Evolutionary conservation across 257 asterid genomes (phyloP).

Genomic region (Solanum dulcamara): DNA sequence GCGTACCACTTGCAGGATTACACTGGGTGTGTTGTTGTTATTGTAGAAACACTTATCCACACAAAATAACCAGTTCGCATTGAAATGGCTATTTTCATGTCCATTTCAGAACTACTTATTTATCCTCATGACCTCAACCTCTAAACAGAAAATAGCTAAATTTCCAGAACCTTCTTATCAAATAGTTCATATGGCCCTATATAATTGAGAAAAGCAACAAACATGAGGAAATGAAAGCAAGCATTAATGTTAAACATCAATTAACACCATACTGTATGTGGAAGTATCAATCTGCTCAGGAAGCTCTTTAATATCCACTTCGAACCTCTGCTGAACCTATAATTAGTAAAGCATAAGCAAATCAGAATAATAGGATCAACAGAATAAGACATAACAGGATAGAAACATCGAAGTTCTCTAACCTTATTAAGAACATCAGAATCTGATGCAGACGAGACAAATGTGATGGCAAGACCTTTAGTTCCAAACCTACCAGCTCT

Average conservation of each 20-base stretch:
- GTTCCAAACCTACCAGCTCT: slow-evolving; percentile 95
- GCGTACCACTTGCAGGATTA: no score
- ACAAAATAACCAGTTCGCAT: background rate
- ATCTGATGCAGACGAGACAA: slow-evolving; percentile 81
- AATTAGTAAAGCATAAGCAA: background rate
- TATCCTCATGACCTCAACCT: background rate
- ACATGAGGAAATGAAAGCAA: background rate
- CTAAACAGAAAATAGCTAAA: background rate
- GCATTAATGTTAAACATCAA: background rate
- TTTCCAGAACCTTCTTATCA: background rate
- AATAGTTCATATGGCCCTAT: background rate
- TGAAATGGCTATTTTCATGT: background rate
- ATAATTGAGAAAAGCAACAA: background rate
- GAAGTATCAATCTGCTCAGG: slow-evolving; percentile 83
- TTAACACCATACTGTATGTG: slow-evolving; percentile 55
- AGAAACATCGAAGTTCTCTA: background rate
- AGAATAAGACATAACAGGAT: background rate
- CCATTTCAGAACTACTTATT: background rate
- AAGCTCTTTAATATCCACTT: slow-evolving; percentile 69
- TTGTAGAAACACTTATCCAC: background rate
- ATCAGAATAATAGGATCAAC: background rate
- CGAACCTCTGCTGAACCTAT: slow-evolving; percentile 84
- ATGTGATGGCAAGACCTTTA: slow-evolving; percentile 88
- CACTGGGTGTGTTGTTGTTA: no score
- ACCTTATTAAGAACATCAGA: slow-evolving; percentile 89